Base-by-base conservation (phyloP, 805 yeast genomes). In the Nakazawaea laoshanensis region DNA sequence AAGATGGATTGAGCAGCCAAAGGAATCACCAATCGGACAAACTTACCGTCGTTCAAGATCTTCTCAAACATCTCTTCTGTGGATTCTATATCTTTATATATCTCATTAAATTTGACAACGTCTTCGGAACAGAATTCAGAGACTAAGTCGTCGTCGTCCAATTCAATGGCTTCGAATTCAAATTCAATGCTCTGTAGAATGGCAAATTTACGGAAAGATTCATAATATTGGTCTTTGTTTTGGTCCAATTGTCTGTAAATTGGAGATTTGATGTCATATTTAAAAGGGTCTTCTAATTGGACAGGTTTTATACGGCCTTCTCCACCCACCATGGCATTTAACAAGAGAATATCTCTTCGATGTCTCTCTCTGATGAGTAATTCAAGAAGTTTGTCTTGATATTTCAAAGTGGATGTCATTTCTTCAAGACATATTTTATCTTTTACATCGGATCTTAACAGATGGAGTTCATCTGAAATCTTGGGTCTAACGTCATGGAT, bases 351-450 rank as follows among this genome's bases (percentile, higher is more conserved):
- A 26, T 45, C 49, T 17, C 49, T 44, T 38, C 55, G 44, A 30
- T 58, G 63, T 37, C 65, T 45, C 32, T 59, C 65, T 23, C 56
- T 39, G 7, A 57, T 46, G 17, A 60, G 42, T 17, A 55, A 33
- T 16, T 44, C 46, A 24, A 59, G 39, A 16, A 60, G 37, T 29
- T 64, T 45, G 26, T 54, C 53, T 34, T 59, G 64, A 19, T 57
- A 38, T 32, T 39, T 45, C 5, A 56, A 33, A 0, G 63, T 53
- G 4, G 59, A 53, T 3, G 64, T 54, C 7, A 25, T 14, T 5
- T 7, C 5, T n/a, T n/a, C 11, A n/a, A 10, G 9, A n/a, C n/a
- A n/a, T n/a, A n/a, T n/a, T 4, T 20, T 21, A 2, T 42, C 39
- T 17, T 44, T 32, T 4, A 53, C 27, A 3, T 48, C 42, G 11